Percentiles rank a stretch among this genome's conserved stretches.
Evolutionary conservation across 2,329 filamentous ascomycete genomes (phyloP).

Genomic region (Ophiocordyceps camponoti-floridani): DNA sequence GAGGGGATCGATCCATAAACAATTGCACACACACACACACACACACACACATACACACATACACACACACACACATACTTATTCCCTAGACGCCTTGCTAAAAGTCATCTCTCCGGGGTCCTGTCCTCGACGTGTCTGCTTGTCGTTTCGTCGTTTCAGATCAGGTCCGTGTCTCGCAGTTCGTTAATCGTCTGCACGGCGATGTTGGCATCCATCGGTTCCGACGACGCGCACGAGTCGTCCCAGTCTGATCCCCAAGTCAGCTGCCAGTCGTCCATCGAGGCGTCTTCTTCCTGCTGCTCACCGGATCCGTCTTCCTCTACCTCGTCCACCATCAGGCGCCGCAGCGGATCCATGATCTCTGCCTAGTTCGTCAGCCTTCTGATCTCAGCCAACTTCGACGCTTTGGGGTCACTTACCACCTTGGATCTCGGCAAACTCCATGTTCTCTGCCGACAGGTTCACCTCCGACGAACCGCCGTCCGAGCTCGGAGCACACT

Average conservation of each 20-base stretch:
- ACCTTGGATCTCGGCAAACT: slow-evolving; percentile 9
- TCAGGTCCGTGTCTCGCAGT: slow-evolving; percentile 16
- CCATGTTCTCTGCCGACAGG: slow-evolving; percentile 7
- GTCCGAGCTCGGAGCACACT: slow-evolving; percentile 23
- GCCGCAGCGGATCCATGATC: slow-evolving; percentile 29
- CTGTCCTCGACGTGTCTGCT: neutral
- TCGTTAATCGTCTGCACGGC: slow-evolving; percentile 23
- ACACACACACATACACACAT: neutral
- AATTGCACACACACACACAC: neutral
- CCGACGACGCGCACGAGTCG: slow-evolving; percentile 34
- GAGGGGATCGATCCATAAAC: neutral
- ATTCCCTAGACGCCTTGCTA: slow-evolving; percentile 2
- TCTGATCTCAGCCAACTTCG: too few species aligned
- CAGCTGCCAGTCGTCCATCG: neutral
- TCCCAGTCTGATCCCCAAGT: slow-evolving; percentile 30
- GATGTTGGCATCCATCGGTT: slow-evolving; percentile 31
- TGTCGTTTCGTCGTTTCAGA: slow-evolving; percentile 5
- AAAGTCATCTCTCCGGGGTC: neutral
- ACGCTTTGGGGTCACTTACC: slow-evolving; percentile 8
- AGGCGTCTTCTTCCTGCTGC: slow-evolving; percentile 5
- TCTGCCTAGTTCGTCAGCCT: slow-evolving; percentile 8
- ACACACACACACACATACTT: neutral
- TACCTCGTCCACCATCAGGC: slow-evolving; percentile 36
- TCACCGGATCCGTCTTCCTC: slow-evolving; percentile 43
- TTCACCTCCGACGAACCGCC: slow-evolving; percentile 2